These are phyloP conservation scores for Cichorium intybus DNA, from an alignment of 140 eudicot genomes.

Conservation along the genomic window DNA sequence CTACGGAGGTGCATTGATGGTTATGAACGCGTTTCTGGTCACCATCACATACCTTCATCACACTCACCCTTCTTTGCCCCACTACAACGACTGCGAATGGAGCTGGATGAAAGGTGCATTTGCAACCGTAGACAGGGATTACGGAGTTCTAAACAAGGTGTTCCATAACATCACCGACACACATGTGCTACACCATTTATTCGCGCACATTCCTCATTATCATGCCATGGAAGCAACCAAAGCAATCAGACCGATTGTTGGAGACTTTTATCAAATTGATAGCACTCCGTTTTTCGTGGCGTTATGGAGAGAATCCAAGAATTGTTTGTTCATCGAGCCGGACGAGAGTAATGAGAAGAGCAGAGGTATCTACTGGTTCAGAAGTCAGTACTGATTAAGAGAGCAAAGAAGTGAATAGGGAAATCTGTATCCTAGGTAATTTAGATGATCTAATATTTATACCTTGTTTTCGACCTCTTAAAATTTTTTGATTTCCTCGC, in stretches of 20 bases:
- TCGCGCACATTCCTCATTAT: slow-evolving; percentile 67
- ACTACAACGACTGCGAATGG: slow-evolving; percentile 69
- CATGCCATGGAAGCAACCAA: slow-evolving; percentile 77
- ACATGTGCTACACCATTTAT: slow-evolving; percentile 68
- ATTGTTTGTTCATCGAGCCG: slow-evolving; percentile 52
- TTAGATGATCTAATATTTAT: no score
- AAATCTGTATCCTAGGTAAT: not conserved
- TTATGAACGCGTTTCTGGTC: slow-evolving; percentile 65
- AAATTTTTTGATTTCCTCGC: not conserved
- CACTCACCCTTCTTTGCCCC: slow-evolving; percentile 68
- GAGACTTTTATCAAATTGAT: slow-evolving; percentile 54
- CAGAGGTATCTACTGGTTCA: slow-evolving; percentile 67
- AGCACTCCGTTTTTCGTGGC: slow-evolving; percentile 58
- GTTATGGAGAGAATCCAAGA: slow-evolving; percentile 61
- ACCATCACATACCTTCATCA: slow-evolving; percentile 59
- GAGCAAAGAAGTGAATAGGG: not conserved
- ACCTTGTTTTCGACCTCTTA: not conserved
- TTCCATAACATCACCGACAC: slow-evolving; percentile 73
- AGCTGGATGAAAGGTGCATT: slow-evolving; percentile 71
- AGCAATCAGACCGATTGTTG: slow-evolving; percentile 57
- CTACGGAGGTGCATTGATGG: slow-evolving; percentile 60
- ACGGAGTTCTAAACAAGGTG: slow-evolving; percentile 59
- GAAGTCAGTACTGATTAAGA: slow-evolving; percentile 25
- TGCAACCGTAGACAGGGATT: slow-evolving; percentile 65
- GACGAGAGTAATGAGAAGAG: slow-evolving; percentile 41